These are phyloP conservation scores for Thuja plicata DNA, from an alignment of 83 land plant genomes.

Conservation along the genomic window DNA sequence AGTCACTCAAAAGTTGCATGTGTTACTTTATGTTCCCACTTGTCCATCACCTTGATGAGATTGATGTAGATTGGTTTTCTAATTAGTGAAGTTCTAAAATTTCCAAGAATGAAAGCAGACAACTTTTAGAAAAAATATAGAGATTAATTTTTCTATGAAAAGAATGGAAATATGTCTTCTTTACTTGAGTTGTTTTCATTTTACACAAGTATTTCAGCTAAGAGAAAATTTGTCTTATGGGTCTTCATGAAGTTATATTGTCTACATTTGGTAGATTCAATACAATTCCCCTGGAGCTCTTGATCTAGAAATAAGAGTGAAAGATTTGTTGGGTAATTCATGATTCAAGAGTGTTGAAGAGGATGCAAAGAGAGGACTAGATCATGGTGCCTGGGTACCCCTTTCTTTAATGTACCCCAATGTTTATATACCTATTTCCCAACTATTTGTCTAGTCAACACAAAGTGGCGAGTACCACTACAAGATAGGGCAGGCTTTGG, in stretches of 20 bases:
- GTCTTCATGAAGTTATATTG: background rate
- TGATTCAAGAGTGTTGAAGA: conserved; percentile 48
- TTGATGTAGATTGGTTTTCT: too few relatives aligned
- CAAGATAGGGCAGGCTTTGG: conserved; percentile 66
- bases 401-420: conserved; percentile 73
- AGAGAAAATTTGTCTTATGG: too few relatives aligned
- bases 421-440: conserved; percentile 69
- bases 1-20: too few relatives aligned
- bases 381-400: conserved; percentile 92
- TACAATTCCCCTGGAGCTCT: conserved; percentile 78
- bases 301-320: conserved; percentile 54
- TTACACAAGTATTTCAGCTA: too few relatives aligned
- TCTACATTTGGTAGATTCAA: conserved; percentile 43
- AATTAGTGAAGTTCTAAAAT: too few relatives aligned
- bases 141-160: too few relatives aligned
- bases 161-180: too few relatives aligned
- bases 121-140: too few relatives aligned
- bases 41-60: too few relatives aligned
- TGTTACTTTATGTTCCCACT: too few relatives aligned
- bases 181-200: too few relatives aligned
- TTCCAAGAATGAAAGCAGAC: too few relatives aligned
- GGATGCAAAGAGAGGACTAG: conserved; percentile 67
- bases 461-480: conserved; percentile 68
- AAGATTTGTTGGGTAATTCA: conserved; percentile 49
- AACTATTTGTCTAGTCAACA: conserved; percentile 73